Evolutionary conservation across 306 rosid species (phyloP).

Genomic region (Casuarina equisetifolia): DNA sequence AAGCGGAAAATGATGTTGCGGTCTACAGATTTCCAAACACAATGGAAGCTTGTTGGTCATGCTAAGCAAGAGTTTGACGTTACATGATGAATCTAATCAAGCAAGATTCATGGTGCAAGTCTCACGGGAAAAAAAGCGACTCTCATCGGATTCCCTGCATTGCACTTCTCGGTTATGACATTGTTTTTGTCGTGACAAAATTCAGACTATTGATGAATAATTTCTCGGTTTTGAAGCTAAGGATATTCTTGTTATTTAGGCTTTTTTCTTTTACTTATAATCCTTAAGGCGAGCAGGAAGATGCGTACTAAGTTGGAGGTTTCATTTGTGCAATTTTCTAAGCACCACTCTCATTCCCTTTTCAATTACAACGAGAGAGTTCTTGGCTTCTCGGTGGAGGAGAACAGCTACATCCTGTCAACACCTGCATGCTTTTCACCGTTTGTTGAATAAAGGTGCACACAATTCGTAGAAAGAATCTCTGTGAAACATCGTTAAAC

Average conservation of each 20-base stretch:
- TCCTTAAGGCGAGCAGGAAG: background rate
- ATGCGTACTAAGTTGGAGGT: background rate
- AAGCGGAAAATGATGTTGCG: background rate
- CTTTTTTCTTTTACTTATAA: no score
- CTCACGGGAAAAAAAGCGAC: no score
- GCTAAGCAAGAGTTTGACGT: no score
- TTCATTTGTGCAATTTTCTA: background rate
- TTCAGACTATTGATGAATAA: no score
- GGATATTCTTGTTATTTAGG: no score
- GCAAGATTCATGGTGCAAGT: no score
- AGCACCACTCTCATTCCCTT: background rate
- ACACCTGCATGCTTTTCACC: conserved; percentile 21
- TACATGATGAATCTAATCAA: no score
- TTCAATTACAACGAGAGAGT: background rate
- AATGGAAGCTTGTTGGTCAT: no score
- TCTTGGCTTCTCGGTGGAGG: background rate
- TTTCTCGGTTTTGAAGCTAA: no score
- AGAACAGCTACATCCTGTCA: background rate
- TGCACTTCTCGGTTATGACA: no score
- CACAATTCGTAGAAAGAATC: background rate
- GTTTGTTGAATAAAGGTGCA: conserved; percentile 1
- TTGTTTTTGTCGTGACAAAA: no score
- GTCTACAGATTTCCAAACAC: background rate
- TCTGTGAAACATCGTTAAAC: conserved; percentile 2
- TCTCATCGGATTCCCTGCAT: no score